Conservation (phyloP, 2,329 filamentous ascomycete genomes). For the Colletotrichum caudatum region DNA sequence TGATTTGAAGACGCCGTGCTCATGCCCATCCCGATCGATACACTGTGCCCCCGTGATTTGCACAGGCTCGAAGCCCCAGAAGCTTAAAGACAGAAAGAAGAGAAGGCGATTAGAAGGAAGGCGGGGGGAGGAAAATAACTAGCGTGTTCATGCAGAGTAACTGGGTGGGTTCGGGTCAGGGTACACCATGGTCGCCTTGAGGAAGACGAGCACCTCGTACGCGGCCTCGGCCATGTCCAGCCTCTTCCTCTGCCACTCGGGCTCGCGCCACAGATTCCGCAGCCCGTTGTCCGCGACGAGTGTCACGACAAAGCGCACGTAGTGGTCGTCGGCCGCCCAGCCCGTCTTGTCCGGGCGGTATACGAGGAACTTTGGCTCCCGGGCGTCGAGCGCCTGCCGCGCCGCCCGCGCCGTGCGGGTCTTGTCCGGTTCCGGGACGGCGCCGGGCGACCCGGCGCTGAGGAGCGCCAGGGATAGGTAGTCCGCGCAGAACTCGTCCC, state of each 20-base stretch:
- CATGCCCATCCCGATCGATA: slow-evolving; percentile 11
- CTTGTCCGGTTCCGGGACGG: slow-evolving; percentile 51
- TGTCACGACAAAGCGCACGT: slow-evolving; percentile 54
- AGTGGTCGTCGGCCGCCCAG: slow-evolving; percentile 54
- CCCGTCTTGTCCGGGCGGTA: slow-evolving; percentile 53
- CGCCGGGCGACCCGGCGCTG: slow-evolving; percentile 11
- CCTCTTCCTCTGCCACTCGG: slow-evolving; percentile 49
- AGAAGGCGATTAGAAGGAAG: neutral
- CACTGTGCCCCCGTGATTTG: neutral
- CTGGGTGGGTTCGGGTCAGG: slow-evolving; percentile 47
- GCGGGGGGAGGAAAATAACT: neutral
- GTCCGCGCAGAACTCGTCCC: slow-evolving; percentile 54
- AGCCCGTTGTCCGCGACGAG: slow-evolving; percentile 53
- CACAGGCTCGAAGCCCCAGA: neutral
- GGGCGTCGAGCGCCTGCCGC: slow-evolving; percentile 49
- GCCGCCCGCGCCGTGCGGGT: slow-evolving; percentile 47
- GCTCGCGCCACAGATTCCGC: slow-evolving; percentile 49
- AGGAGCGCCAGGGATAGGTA: slow-evolving; percentile 44
- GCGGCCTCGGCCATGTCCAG: slow-evolving; percentile 51
- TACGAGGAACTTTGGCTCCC: slow-evolving; percentile 48
- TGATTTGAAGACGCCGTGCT: neutral
- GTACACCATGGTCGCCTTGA: slow-evolving; percentile 45
- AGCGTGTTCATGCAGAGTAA: slow-evolving; percentile 43
- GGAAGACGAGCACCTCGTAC: slow-evolving; percentile 54
- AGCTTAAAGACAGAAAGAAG: neutral